A percentile compares a stretch with the other conserved stretches of the same genome.
Conservation (phyloP, 1,284 basidiomycete species). For the Ustanciosporium gigantosporum region DNA sequence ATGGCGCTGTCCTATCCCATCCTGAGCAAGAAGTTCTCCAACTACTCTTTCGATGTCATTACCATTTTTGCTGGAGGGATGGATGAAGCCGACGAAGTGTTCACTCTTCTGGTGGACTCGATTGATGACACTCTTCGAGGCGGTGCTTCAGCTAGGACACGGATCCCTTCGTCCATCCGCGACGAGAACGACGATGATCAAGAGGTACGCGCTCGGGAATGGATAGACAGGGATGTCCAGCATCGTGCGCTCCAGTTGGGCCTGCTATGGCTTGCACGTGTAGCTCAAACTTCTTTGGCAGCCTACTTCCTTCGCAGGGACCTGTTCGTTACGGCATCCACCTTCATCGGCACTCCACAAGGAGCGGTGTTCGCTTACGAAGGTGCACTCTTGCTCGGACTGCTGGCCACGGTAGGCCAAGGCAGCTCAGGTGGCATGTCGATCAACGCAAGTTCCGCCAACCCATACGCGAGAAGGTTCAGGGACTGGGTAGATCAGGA, state of each 20-base stretch:
- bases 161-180: slow-evolving; percentile 21
- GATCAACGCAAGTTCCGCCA: slow-evolving; percentile 33
- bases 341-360: slow-evolving; percentile 18
- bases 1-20: slow-evolving; percentile 48
- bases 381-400: slow-evolving; percentile 45
- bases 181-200: slow-evolving; percentile 5
- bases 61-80: slow-evolving; percentile 54
- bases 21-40: slow-evolving; percentile 48
- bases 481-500: slow-evolving; percentile 44
- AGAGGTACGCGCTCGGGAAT: slow-evolving; percentile 12
- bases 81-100: slow-evolving; percentile 57
- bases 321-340: slow-evolving; percentile 43
- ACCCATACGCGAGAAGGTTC: slow-evolving; percentile 39
- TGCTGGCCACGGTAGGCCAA: slow-evolving; percentile 54
- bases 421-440: slow-evolving; percentile 14
- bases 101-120: slow-evolving; percentile 44
- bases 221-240: slow-evolving; percentile 34
- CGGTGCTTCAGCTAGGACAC: slow-evolving; percentile 18
- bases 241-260: slow-evolving; percentile 45
- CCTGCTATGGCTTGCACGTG: slow-evolving; percentile 44
- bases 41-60: slow-evolving; percentile 55
- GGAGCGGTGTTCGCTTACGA: slow-evolving; percentile 45
- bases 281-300: slow-evolving; percentile 43
- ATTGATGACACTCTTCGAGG: slow-evolving; percentile 46
- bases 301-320: slow-evolving; percentile 56